These are phyloP conservation scores for Sporothrix humicola DNA, from an alignment of 2,329 filamentous ascomycete species.

Conservation along the genomic window DNA sequence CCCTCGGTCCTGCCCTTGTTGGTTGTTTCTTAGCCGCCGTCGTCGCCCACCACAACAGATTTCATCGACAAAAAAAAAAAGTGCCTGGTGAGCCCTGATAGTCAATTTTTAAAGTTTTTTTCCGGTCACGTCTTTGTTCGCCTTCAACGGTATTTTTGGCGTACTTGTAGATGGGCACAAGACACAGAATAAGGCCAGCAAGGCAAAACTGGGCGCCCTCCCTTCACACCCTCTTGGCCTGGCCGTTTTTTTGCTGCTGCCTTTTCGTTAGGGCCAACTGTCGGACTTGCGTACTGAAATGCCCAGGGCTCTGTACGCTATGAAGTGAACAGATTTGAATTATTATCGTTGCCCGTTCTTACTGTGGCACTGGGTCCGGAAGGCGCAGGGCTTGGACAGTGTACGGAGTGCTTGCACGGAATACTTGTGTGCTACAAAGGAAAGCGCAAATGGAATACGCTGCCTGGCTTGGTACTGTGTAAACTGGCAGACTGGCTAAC, in stretches of 20 bases:
- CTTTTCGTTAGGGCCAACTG: constrained; percentile 14
- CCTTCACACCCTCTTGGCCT: background rate
- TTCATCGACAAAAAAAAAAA: background rate
- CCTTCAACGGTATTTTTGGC: constrained; percentile 13
- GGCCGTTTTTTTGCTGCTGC: constrained; percentile 6
- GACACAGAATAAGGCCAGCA: background rate
- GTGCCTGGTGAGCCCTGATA: background rate
- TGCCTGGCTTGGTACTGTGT: no score
- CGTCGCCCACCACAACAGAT: constrained; percentile 7
- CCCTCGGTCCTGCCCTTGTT: constrained; percentile 15
- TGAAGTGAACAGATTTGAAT: background rate
- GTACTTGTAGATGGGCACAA: background rate
- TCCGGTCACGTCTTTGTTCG: background rate
- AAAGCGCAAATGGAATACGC: background rate
- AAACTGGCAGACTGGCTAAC: background rate
- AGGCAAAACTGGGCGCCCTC: background rate
- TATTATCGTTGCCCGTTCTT: background rate
- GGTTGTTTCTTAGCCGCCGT: constrained; percentile 5
- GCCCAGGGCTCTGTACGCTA: background rate
- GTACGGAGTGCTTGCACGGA: background rate
- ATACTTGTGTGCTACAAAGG: background rate
- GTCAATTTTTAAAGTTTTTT: constrained; percentile 10
- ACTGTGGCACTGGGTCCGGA: constrained; percentile 13
- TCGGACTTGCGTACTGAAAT: background rate
- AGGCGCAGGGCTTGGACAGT: background rate